Base-by-base conservation (phyloP, 805 yeast species). In the Candida coleopterorum region DNA sequence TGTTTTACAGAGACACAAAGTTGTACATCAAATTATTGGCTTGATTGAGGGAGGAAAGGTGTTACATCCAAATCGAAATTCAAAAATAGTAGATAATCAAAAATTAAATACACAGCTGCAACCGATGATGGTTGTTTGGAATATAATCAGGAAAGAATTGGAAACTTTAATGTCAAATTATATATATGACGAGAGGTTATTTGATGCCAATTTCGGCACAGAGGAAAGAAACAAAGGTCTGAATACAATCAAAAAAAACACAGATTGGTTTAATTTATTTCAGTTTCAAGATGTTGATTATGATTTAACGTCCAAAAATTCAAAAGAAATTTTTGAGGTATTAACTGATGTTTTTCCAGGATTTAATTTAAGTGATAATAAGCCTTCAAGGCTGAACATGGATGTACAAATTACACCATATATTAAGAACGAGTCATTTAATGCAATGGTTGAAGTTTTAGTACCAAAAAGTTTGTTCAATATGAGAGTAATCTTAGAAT, bases 401-500 rank as follows among this genome's bases (percentile, higher is more conserved):
- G 17, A 26, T 6, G 6, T 14, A 1, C 17, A 16, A 10, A 14
- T 15, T 7, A 54, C 72, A 1, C 63, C 74, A 5, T 84, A 75
- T 47, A 74, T 85, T 29, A 78, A 79, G 29, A 77, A 70, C 42
- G 86, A 79, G 44, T 63, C 74, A 3, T 70, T 70, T 41, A 62
- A 60, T 41, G 67, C 77, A 16, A 72, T 74, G 46, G 80, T 81
- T 36, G 79, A 81, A 42, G 70, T 79, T 3, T 58, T 86, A 25
- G 83, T 85, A 2, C 77, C 79, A 0, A 78, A 86, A 2, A 79
- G 78, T 49, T 72, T 87, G 11, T 79, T 83, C 58, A 86, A 88
- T 49, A 85, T 89, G 81, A 72, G 89, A 45, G 72, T 84, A 4
- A 72, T 88, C 11, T 58, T 86, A 33, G 95, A 84, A 39, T 80